Conservation (phyloP, 768 basidiomycete species). For the Tylopilus vinaceipallidus region DNA sequence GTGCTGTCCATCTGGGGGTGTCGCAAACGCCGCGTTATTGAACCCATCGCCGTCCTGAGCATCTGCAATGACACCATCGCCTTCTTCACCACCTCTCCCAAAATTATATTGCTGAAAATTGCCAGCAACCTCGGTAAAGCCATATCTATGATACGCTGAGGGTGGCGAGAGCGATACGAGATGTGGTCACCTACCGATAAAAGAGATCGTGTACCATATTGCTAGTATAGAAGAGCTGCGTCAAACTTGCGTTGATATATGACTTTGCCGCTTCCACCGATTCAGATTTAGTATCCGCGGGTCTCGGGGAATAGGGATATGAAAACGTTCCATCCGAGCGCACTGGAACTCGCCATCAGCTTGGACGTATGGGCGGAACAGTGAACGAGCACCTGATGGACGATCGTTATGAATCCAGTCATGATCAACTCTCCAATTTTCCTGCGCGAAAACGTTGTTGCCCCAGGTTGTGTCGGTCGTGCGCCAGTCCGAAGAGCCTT, state of each 20-base stretch:
- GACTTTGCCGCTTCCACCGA: constrained; percentile 56
- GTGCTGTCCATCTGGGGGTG: constrained; percentile 79
- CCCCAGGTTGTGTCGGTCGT: constrained; percentile 84
- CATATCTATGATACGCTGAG: constrained; percentile 51
- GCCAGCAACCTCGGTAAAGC: constrained; percentile 87
- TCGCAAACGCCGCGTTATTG: constrained; percentile 93
- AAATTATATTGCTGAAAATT: constrained; percentile 99
- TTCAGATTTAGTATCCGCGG: background rate
- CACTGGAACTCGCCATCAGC: background rate
- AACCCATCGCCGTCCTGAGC: constrained; percentile 94
- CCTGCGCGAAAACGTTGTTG: constrained; percentile 91
- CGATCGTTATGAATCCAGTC: constrained; percentile 71
- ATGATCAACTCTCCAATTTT: constrained; percentile 80
- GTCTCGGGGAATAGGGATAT: constrained; percentile 64
- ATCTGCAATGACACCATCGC: constrained; percentile 90
- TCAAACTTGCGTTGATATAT: constrained; percentile 83
- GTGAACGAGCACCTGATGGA: constrained; percentile 47
- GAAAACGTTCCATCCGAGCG: constrained; percentile 45
- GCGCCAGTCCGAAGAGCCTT: constrained; percentile 39
- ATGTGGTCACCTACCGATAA: constrained; percentile 49
- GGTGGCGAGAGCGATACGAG: background rate
- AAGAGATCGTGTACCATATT: constrained; percentile 82
- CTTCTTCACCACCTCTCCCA: constrained; percentile 80
- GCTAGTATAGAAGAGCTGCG: constrained; percentile 86
- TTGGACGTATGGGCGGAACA: too few relatives aligned